These are phyloP conservation scores for Aspergillus hiratsukae DNA, from an alignment of 2,329 filamentous ascomycete species.

Conservation along the genomic window DNA sequence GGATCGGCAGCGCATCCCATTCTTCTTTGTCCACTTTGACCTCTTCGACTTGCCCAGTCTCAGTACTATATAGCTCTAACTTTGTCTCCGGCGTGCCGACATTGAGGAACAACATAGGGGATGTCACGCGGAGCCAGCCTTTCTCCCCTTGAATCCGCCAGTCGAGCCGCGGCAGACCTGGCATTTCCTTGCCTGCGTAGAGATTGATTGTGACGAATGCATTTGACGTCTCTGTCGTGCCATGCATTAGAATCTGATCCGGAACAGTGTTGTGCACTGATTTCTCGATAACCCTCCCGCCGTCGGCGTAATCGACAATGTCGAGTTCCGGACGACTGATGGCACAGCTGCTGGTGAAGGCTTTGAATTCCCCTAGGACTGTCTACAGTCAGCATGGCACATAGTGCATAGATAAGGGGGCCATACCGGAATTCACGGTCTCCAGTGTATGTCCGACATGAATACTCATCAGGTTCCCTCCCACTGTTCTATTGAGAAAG, in stretches of 20 bases:
- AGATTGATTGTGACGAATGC: slow-evolving; percentile 43
- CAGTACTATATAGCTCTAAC: slow-evolving; percentile 50
- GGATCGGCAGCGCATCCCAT: slow-evolving; percentile 44
- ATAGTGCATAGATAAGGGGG: background rate
- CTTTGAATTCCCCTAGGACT: slow-evolving; percentile 2
- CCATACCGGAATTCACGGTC: slow-evolving; percentile 1
- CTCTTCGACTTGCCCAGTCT: slow-evolving; percentile 38
- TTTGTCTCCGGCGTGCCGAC: slow-evolving; percentile 40
- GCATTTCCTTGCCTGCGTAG: slow-evolving; percentile 39
- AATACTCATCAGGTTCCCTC: slow-evolving; percentile 8
- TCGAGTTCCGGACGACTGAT: slow-evolving; percentile 5
- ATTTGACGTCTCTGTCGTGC: slow-evolving; percentile 17
- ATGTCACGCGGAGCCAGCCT: slow-evolving; percentile 37
- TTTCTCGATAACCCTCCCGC: background rate
- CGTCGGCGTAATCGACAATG: background rate
- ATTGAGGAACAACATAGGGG: slow-evolving; percentile 27
- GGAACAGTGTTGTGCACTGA: slow-evolving; percentile 2
- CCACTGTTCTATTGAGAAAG: slow-evolving; percentile 9
- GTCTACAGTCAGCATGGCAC: background rate
- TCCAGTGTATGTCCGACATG: slow-evolving; percentile 7
- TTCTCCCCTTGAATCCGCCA: slow-evolving; percentile 31
- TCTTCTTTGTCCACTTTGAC: slow-evolving; percentile 43
- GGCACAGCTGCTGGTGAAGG: background rate
- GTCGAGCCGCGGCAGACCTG: slow-evolving; percentile 15
- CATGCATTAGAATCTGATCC: slow-evolving; percentile 3